These are phyloP conservation scores for Epichloe festucae DNA, from an alignment of 2,329 filamentous ascomycete genomes.

Conservation along the genomic window DNA sequence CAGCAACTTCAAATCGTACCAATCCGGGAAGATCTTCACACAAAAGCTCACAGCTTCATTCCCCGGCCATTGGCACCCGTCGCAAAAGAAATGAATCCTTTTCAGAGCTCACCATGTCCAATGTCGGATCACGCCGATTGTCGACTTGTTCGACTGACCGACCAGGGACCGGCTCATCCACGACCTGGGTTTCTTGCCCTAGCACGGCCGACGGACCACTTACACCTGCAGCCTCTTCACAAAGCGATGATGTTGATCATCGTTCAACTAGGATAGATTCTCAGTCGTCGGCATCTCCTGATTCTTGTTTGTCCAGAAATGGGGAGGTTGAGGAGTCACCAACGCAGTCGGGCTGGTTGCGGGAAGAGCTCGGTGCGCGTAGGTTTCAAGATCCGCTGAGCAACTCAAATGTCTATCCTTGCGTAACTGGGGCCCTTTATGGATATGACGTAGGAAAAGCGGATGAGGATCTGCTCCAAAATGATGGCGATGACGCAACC, in stretches of 20 bases:
- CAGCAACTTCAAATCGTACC: not conserved
- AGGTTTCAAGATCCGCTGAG: not conserved
- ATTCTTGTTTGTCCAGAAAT: slow-evolving; percentile 1
- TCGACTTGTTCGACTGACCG: not conserved
- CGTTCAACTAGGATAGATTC: not conserved
- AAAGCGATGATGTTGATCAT: slow-evolving; percentile 2
- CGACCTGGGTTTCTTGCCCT: not conserved
- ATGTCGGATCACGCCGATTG: not conserved
- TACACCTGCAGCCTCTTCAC: slow-evolving; percentile 4
- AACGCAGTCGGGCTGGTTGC: slow-evolving; percentile 1
- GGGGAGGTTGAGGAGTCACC: slow-evolving; percentile 2
- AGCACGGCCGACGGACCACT: not conserved
- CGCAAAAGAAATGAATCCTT: not conserved
- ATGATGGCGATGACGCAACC: not conserved
- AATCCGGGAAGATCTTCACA: not conserved
- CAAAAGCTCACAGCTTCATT: not conserved
- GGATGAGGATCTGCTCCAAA: not conserved
- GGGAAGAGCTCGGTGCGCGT: not conserved
- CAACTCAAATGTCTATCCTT: not conserved
- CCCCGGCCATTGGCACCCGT: not conserved
- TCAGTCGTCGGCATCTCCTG: slow-evolving; percentile 3
- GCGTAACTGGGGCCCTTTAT: not conserved
- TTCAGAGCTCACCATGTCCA: not conserved
- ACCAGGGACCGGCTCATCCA: not conserved
- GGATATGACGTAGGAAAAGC: not conserved